Evolutionary conservation across 1,284 basidiomycete genomes (phyloP).

Genomic region (Schizopora paradoxa): DNA sequence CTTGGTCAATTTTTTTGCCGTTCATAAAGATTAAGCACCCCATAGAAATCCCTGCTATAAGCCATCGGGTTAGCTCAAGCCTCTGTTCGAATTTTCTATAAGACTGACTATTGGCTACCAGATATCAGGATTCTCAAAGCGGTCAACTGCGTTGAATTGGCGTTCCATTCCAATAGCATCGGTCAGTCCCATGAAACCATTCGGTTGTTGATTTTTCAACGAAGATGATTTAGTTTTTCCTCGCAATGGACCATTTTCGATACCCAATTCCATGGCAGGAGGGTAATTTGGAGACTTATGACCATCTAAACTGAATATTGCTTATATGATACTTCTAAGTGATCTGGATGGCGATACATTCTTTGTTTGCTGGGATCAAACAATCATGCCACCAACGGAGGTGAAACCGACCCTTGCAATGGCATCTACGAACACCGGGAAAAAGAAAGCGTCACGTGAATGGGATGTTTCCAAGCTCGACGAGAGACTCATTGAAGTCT

Average conservation of each 20-base stretch:
- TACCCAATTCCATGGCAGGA: constrained; percentile 24
- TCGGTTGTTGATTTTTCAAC: no score
- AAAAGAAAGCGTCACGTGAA: no score
- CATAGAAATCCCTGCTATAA: constrained; percentile 22
- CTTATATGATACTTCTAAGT: constrained; percentile 11
- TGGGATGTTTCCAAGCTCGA: background rate
- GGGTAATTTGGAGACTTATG: constrained; percentile 15
- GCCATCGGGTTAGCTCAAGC: constrained; percentile 15
- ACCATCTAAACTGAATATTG: background rate
- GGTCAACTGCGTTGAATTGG: constrained; percentile 20
- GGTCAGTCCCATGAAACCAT: constrained; percentile 13
- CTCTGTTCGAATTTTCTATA: background rate
- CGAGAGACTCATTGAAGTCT: constrained; percentile 17
- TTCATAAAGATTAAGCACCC: background rate
- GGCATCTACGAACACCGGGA: background rate
- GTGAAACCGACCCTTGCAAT: background rate
- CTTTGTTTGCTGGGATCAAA: constrained; percentile 22
- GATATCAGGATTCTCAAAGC: constrained; percentile 25
- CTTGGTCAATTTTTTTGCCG: constrained; percentile 8
- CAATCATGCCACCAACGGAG: constrained; percentile 20
- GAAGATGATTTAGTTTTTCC: constrained; percentile 22
- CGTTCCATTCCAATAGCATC: constrained; percentile 23
- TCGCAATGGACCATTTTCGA: constrained; percentile 18
- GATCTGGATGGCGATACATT: constrained; percentile 28
- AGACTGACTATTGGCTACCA: constrained; percentile 1